Evolutionary conservation across 2,329 filamentous ascomycete species (phyloP).

Genomic region (Calonectria pseudoturangicola): DNA sequence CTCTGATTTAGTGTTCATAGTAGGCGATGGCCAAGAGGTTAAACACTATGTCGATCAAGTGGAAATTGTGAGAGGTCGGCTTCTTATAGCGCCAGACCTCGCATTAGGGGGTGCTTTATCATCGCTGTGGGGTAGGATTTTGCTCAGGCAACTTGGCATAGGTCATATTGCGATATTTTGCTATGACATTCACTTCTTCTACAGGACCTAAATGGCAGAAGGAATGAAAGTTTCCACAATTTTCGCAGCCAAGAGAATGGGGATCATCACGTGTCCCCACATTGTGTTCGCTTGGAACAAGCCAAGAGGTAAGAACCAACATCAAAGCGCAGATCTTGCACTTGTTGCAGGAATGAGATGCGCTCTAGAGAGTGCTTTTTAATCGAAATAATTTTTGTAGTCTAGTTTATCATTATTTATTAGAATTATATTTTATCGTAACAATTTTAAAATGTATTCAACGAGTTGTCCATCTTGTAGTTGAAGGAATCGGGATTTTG

Average conservation of each 20-base stretch:
- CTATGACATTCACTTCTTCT: neutral
- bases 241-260: slow-evolving; percentile 43
- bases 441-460: neutral
- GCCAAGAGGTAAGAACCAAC: slow-evolving; percentile 17
- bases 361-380: too few relatives aligned
- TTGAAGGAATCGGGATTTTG: neutral
- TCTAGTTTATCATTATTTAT: neutral
- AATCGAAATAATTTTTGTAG: too few relatives aligned
- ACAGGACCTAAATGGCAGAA: neutral
- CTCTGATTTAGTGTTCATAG: slow-evolving; percentile 14
- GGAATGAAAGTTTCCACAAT: slow-evolving; percentile 18
- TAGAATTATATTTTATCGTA: neutral
- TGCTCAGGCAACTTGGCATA: slow-evolving; percentile 17
- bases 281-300: slow-evolving; percentile 1
- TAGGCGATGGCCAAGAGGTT: neutral
- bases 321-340: slow-evolving; percentile 10
- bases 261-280: slow-evolving; percentile 6
- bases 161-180: slow-evolving; percentile 22
- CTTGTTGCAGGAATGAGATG: neutral
- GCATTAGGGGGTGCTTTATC: neutral
- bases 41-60: neutral
- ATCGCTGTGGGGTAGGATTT: neutral
- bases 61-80: neutral
- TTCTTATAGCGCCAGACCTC: neutral
- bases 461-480: too few relatives aligned